These are phyloP conservation scores for Globisporangium cederbergense DNA, from an alignment of 352 stramenopile species.

Conservation along the genomic window DNA sequence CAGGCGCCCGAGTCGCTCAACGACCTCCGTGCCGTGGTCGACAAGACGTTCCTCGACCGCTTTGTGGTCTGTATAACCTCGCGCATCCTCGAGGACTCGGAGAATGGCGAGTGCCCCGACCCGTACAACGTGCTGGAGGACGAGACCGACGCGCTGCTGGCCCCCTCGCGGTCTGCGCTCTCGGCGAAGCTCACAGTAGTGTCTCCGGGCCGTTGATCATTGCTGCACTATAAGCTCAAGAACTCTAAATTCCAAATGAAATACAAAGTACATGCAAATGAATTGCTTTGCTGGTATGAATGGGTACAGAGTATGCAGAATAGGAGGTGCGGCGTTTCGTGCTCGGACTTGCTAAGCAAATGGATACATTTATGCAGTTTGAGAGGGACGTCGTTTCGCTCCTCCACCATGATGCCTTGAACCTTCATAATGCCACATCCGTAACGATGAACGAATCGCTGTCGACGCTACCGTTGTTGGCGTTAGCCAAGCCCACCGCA, in stretches of 20 bases:
- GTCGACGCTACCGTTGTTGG: slow-evolving; percentile 9
- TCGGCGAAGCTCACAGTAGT: slow-evolving; percentile 1
- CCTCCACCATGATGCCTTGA: neutral
- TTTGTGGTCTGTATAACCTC: slow-evolving; percentile 56
- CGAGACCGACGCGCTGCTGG: slow-evolving; percentile 45
- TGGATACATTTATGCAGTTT: slow-evolving; percentile 2
- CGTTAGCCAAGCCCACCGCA: neutral
- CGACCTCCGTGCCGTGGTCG: slow-evolving; percentile 47
- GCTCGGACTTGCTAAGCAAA: neutral
- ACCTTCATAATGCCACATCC: neutral
- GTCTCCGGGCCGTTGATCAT: neutral
- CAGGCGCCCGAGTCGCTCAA: slow-evolving; percentile 48
- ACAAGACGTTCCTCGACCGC: slow-evolving; percentile 66
- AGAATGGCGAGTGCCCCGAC: slow-evolving; percentile 73
- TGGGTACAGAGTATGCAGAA: no score
- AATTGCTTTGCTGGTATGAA: neutral
- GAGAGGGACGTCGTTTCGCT: slow-evolving; percentile 5
- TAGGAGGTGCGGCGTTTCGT: no score
- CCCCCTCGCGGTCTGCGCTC: slow-evolving; percentile 21
- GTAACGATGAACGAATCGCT: slow-evolving; percentile 4
- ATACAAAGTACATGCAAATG: neutral
- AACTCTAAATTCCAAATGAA: neutral
- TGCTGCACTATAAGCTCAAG: neutral
- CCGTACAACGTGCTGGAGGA: slow-evolving; percentile 59
- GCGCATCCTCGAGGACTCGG: slow-evolving; percentile 54